Base-by-base conservation (phyloP, 1,284 basidiomycete genomes). In the Jaminaea rosea region DNA sequence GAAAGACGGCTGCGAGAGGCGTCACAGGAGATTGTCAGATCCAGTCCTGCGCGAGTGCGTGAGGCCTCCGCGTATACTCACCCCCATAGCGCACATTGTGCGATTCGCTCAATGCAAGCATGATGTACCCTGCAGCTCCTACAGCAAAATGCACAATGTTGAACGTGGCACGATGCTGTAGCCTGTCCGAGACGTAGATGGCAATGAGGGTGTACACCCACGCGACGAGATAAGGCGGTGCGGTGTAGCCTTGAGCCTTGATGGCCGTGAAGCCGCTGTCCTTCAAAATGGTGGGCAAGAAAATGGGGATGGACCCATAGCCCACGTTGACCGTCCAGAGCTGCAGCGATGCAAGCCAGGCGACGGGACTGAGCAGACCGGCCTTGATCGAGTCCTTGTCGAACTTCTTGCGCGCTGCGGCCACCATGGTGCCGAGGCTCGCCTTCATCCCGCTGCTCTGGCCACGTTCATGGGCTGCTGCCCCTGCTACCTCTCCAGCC, bases 321-420 rank as follows among this genome's bases (percentile, higher is more conserved):
- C 59, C 59, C 34, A 72, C 66, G 48, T 73, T 73, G 47, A 59
- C 55, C 44, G 62, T 62, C 45, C 71, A 73, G 48, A 70, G 55
- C 13, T 68, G 46, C 6, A 56, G 23, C 11, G 62, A 57, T 1
- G 56, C 45, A 9, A 39, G 17, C 54, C 59, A 57, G 46, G 44
- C 53, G 46, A 61, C 34, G 23, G 46, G 44, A 4, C 52, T 39
- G 23, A 47, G 44, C 26, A 53, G 6, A 2, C 36, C 27, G 8
- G 27, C 31, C 7, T 41, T 34, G 26, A 36, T 47, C 44, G 50
- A 39, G 15, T 7, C 21, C 8, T 7, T 7, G n/a, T 39, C 37
- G 8, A 39, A 39, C n/a, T 39, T 39, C 10, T 19, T 39, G 10
- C 21, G 10, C 15, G 21, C 7, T 9, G 9, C 31, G 31, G 10